Percentiles rank a stretch among this genome's conserved stretches.
Conservation (phyloP, 164 flowering plant genomes). For the Malania oleifera region DNA sequence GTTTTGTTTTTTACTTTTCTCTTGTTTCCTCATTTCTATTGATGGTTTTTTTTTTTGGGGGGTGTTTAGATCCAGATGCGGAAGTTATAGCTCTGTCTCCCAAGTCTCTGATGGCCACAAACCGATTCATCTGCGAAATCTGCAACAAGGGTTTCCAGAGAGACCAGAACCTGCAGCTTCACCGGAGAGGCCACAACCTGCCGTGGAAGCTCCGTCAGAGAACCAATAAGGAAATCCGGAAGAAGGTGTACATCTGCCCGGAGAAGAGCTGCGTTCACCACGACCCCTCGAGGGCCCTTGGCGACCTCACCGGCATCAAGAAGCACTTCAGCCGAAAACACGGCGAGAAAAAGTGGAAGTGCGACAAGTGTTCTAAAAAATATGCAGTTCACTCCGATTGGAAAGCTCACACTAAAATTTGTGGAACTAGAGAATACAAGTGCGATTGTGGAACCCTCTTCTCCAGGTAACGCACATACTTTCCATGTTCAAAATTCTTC, state of each 20-base stretch:
- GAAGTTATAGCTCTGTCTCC: conserved; percentile 73
- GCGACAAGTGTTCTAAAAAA: conserved; percentile 72
- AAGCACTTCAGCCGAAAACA: conserved; percentile 75
- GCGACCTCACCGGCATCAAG: conserved; percentile 77
- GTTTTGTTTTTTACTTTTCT: not conserved
- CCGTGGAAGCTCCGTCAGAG: conserved; percentile 69
- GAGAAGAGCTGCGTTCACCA: conserved; percentile 71
- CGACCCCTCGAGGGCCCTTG: conserved; percentile 66
- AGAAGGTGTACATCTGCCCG: conserved; percentile 73
- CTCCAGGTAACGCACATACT: conserved; percentile 68
- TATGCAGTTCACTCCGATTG: conserved; percentile 83
- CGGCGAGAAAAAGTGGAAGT: conserved; percentile 86
- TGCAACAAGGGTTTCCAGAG: conserved; percentile 84
- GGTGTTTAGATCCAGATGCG: conserved; percentile 63
- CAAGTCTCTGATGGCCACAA: conserved; percentile 66
- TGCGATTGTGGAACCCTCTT: conserved; percentile 81
- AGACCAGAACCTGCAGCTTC: conserved; percentile 72
- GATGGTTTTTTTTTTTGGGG: not conserved
- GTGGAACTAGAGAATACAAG: conserved; percentile 69
- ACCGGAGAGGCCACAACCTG: conserved; percentile 60
- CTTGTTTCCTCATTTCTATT: conserved; percentile 3
- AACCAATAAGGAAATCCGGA: conserved; percentile 41
- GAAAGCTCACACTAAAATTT: conserved; percentile 78
- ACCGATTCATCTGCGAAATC: conserved; percentile 62
- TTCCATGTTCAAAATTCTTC: not conserved